Conservation (phyloP, 2,329 filamentous ascomycete species). For the Neopestalotiopsis clavispora region DNA sequence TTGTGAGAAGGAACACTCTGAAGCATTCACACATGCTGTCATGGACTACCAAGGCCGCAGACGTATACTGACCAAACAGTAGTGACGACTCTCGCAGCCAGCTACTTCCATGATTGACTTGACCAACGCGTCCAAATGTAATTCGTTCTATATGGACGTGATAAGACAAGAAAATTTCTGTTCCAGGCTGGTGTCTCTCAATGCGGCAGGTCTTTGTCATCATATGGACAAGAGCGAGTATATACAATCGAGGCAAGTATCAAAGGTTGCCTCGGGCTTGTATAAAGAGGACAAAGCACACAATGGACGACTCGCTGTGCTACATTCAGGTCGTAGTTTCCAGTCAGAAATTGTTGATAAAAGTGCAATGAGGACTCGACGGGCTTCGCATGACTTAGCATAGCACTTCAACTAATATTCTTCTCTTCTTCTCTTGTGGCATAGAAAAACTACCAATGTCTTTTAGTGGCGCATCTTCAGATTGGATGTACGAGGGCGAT, state of each 20-base stretch:
- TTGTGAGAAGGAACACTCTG: too few species aligned
- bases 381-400: too few species aligned
- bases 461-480: not conserved
- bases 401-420: too few species aligned
- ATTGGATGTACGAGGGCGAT: constrained; percentile 3
- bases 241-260: not conserved
- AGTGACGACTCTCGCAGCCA: not conserved
- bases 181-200: not conserved
- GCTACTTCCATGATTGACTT: not conserved
- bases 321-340: not conserved
- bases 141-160: not conserved
- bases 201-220: not conserved
- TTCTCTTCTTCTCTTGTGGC: not conserved
- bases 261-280: not conserved
- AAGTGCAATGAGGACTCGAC: not conserved
- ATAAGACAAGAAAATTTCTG: not conserved
- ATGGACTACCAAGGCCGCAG: too few species aligned
- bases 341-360: not conserved
- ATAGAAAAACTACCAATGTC: not conserved
- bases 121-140: not conserved
- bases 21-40: too few species aligned
- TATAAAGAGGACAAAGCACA: constrained; percentile 3
- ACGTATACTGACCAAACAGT: too few species aligned
- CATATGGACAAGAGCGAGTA: not conserved
- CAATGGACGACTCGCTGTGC: not conserved